phyloP scores from a whole-genome alignment of 2,329 filamentous ascomycete genomes.

The Talaromyces rugulosus region DNA sequence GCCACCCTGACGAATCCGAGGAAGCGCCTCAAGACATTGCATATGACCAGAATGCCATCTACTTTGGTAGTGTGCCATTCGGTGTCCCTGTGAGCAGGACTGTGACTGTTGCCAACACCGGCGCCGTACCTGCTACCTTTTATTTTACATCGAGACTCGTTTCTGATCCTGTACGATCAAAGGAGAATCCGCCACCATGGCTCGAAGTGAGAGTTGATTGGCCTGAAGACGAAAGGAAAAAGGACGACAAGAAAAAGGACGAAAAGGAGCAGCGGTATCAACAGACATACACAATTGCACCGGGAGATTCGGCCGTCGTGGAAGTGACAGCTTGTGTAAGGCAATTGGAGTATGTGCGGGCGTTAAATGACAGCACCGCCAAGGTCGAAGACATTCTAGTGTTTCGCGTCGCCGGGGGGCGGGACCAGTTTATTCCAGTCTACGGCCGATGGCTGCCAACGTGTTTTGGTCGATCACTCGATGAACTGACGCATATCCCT shows the following conservation, averaged over 20 bases:
- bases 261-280: slow-evolving; percentile 26
- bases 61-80: slow-evolving; percentile 74
- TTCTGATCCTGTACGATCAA: slow-evolving; percentile 38
- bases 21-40: slow-evolving; percentile 28
- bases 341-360: slow-evolving; percentile 59
- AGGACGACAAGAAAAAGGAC: slow-evolving; percentile 25
- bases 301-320: slow-evolving; percentile 75
- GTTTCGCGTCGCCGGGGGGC: slow-evolving; percentile 73
- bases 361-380: slow-evolving; percentile 64
- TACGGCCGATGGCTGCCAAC: slow-evolving; percentile 75
- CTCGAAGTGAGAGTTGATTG: slow-evolving; percentile 63
- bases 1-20: slow-evolving; percentile 33
- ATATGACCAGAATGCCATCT: slow-evolving; percentile 54
- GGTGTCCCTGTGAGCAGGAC: slow-evolving; percentile 61
- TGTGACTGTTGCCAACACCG: slow-evolving; percentile 88
- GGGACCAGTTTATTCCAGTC: slow-evolving; percentile 87
- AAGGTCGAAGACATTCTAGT: slow-evolving; percentile 82
- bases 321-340: slow-evolving; percentile 65
- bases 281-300: slow-evolving; percentile 64
- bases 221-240: slow-evolving; percentile 37
- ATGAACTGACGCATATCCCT: slow-evolving; percentile 80
- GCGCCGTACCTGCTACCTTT: slow-evolving; percentile 73
- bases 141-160: slow-evolving; percentile 67
- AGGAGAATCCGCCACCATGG: slow-evolving; percentile 56
- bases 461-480: slow-evolving; percentile 78